Evolutionary conservation across 176 grass and related monocot genomes (phyloP).

Genomic region (Carex scoparia): DNA sequence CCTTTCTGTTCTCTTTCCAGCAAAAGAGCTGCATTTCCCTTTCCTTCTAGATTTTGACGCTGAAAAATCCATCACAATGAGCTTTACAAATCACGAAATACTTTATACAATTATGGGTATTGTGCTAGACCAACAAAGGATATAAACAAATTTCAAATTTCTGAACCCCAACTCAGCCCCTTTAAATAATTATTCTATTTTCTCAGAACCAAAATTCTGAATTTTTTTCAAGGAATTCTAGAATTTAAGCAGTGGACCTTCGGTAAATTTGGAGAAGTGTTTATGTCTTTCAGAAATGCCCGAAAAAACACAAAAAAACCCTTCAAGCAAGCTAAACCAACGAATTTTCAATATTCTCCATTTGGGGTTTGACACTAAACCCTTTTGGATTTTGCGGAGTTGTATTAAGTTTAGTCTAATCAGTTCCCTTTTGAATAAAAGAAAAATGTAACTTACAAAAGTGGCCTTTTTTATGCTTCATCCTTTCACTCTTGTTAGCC

Average conservation of each 20-base stretch:
- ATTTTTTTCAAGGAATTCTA: neutral
- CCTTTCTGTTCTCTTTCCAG: slow-evolving; percentile 9
- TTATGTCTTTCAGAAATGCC: neutral
- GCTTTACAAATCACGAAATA: slow-evolving; percentile 6
- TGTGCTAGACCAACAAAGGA: neutral
- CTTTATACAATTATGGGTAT: too few species aligned
- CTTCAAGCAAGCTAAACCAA: neutral
- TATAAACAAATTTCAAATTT: neutral
- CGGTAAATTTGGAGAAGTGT: neutral
- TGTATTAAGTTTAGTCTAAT: neutral
- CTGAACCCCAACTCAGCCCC: neutral
- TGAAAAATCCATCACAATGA: slow-evolving; percentile 18
- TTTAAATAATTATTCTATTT: neutral
- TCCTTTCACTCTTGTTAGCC: slow-evolving; percentile 37
- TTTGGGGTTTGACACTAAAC: neutral
- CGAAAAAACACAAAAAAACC: neutral
- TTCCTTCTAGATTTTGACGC: slow-evolving; percentile 21
- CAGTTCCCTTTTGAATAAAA: neutral
- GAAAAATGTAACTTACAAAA: slow-evolving; percentile 51
- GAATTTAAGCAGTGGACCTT: neutral
- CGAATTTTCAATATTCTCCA: neutral
- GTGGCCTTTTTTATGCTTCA: slow-evolving; percentile 30
- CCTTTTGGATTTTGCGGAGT: neutral
- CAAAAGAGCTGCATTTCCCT: slow-evolving; percentile 21
- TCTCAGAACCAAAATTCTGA: neutral